Percentiles rank a stretch among this genome's conserved stretches.
Conservation (phyloP, 2,329 filamentous ascomycete species). For the Penicillium verrucosum region DNA sequence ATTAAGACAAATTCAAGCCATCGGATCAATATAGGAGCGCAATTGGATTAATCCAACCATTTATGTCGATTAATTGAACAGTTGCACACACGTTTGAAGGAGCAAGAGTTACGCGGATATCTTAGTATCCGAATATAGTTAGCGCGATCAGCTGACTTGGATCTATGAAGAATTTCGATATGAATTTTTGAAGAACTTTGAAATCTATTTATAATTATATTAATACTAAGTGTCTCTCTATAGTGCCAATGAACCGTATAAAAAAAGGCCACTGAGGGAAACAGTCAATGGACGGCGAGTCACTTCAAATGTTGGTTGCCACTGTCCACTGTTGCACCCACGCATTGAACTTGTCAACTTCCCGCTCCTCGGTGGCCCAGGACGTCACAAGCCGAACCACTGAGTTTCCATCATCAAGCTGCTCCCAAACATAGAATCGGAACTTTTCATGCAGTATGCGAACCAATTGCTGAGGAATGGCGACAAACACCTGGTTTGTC, state of each 20-base stretch:
- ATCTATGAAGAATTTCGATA: neutral
- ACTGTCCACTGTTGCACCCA: conserved; percentile 29
- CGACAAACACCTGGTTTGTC: conserved; percentile 53
- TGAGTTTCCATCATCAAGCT: conserved; percentile 37
- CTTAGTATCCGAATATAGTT: neutral
- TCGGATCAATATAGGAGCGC: conserved; percentile 6
- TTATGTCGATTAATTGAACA: neutral
- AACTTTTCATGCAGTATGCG: conserved; percentile 44
- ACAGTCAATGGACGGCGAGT: neutral
- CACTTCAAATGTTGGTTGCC: conserved; percentile 8
- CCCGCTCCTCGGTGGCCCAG: conserved; percentile 48
- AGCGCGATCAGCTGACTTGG: conserved; percentile 7
- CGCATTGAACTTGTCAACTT: conserved; percentile 41
- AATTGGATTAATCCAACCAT: neutral
- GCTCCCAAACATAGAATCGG: conserved; percentile 51
- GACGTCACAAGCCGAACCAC: conserved; percentile 50
- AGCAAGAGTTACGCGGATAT: neutral
- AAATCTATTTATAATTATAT: conserved; percentile 3
- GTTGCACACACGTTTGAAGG: neutral
- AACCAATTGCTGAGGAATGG: conserved; percentile 42
- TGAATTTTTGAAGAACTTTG: neutral
- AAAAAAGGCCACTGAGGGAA: neutral
- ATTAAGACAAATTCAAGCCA: neutral
- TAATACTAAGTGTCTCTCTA: neutral
- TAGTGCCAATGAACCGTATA: neutral